These are phyloP conservation scores for Cruciata laevipes DNA, from an alignment of 257 asterid species.

Conservation along the genomic window DNA sequence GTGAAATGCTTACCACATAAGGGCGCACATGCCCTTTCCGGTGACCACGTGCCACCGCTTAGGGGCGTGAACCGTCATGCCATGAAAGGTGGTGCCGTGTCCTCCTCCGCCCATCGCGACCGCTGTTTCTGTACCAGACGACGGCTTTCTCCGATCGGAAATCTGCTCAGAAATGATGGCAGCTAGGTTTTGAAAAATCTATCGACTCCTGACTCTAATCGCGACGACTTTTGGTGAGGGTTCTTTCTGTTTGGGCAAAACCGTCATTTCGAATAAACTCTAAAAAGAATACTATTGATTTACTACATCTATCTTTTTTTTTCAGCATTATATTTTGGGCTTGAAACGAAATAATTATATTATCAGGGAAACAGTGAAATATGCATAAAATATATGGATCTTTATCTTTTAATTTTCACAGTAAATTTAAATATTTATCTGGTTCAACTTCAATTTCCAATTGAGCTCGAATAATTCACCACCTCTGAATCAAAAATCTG, in stretches of 20 bases:
- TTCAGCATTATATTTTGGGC: no score
- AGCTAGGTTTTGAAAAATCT: not conserved
- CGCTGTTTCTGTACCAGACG: not conserved
- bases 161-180: not conserved
- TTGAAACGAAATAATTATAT: no score
- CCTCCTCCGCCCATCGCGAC: slow-evolving; percentile 53
- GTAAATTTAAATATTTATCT: no score
- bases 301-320: no score
- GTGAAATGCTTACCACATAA: slow-evolving; percentile 57
- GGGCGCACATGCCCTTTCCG: slow-evolving; percentile 89
- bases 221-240: not conserved
- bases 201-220: not conserved
- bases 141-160: not conserved
- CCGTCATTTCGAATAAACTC: not conserved
- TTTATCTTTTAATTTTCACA: no score
- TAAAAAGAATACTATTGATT: no score
- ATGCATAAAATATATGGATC: no score
- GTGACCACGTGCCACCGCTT: slow-evolving; percentile 89
- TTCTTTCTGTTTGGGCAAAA: not conserved
- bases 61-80: slow-evolving; percentile 67
- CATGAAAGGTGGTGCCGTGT: slow-evolving; percentile 68
- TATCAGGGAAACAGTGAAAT: no score
- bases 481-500: no score
- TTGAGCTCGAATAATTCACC: no score
- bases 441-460: no score